A percentile compares a stretch with the other conserved stretches of the same genome.
phyloP scores from a whole-genome alignment of 225 moss, liverwort and hornwort genomes.

The Rhytidiadelphus loreus region DNA sequence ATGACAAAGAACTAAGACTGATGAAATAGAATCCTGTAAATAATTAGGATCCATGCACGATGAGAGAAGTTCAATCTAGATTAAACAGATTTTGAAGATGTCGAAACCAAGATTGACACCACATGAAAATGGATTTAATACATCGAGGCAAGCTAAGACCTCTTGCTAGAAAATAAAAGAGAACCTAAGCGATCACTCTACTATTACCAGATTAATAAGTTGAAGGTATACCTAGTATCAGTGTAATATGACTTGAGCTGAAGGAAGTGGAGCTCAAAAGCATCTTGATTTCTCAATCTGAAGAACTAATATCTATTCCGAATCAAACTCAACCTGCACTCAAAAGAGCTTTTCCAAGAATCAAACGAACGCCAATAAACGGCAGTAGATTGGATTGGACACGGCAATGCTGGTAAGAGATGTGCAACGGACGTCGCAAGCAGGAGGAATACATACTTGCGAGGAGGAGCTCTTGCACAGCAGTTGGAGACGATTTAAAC shows the following conservation, averaged over 20 bases:
- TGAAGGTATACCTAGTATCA: constrained; percentile 57
- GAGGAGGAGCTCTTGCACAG: constrained; percentile 63
- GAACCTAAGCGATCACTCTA: constrained; percentile 4
- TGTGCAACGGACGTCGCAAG: neutral
- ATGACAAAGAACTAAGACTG: neutral
- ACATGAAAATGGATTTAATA: neutral
- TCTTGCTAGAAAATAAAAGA: neutral
- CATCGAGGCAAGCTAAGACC: neutral
- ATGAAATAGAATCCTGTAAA: neutral
- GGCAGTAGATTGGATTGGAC: neutral
- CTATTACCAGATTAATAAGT: neutral
- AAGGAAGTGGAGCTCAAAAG: constrained; percentile 67
- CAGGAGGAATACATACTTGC: constrained; percentile 33
- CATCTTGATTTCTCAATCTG: constrained; percentile 47
- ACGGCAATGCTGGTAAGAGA: neutral
- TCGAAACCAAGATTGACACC: neutral
- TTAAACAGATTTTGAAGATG: neutral
- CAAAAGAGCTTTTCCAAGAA: neutral
- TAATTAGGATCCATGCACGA: neutral
- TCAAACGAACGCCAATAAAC: neutral
- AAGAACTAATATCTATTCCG: neutral
- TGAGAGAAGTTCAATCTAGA: neutral
- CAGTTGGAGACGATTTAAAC: constrained; percentile 41
- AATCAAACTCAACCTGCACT: neutral
- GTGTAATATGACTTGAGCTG: constrained; percentile 64